Evolutionary conservation across 371 early-diverging fungal genomes (phyloP).

Genomic region (Paraphysoderma sedebokerense): DNA sequence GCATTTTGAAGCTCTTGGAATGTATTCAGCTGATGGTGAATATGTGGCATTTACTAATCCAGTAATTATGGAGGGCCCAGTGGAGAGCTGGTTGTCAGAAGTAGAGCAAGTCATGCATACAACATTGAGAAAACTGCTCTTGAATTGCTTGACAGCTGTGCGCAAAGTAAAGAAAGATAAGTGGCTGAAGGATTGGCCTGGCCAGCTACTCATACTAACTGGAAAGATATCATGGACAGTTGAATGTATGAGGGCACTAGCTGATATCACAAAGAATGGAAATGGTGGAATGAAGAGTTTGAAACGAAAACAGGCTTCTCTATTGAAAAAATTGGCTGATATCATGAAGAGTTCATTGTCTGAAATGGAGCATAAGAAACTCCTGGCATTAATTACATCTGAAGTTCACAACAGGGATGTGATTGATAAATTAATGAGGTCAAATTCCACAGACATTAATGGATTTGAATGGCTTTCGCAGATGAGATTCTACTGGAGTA

Average conservation of each 20-base stretch:
- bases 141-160: slow-evolving; percentile 16
- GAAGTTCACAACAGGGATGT: slow-evolving; percentile 39
- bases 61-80: slow-evolving; percentile 27
- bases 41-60: slow-evolving; percentile 25
- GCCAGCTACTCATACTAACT: slow-evolving; percentile 26
- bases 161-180: slow-evolving; percentile 32
- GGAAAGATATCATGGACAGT: slow-evolving; percentile 30
- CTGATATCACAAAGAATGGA: slow-evolving; percentile 26
- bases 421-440: slow-evolving; percentile 24
- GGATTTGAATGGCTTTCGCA: slow-evolving; percentile 35
- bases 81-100: slow-evolving; percentile 30
- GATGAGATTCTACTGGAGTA: slow-evolving; percentile 32
- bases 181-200: slow-evolving; percentile 39
- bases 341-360: slow-evolving; percentile 20
- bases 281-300: slow-evolving; percentile 25
- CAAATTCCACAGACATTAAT: slow-evolving; percentile 18
- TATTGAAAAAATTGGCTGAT: slow-evolving; percentile 30
- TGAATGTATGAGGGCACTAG: slow-evolving; percentile 25
- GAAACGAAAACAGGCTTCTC: slow-evolving; percentile 27
- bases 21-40: slow-evolving; percentile 36
- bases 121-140: slow-evolving; percentile 20
- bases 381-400: slow-evolving; percentile 27
- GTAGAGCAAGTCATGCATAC: slow-evolving; percentile 23
- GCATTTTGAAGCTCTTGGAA: slow-evolving; percentile 27
- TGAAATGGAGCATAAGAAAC: slow-evolving; percentile 29